Conservation (phyloP, 2,329 filamentous ascomycete genomes). For the Coccinonectria pachysandricola region DNA sequence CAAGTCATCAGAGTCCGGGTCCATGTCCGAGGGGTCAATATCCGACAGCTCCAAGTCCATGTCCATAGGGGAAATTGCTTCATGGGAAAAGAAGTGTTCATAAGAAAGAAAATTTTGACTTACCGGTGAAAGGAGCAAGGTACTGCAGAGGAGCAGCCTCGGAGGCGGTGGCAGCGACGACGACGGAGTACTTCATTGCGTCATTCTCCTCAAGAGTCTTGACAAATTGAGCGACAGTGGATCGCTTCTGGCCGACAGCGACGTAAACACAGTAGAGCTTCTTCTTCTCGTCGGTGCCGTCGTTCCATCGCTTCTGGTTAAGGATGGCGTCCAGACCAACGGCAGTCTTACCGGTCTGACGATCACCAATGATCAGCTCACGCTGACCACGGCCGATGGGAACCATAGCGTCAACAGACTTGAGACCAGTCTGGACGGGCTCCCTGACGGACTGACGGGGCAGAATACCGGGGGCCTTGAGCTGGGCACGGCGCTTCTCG, state of each 20-base stretch:
- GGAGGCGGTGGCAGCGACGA: slow-evolving; percentile 93
- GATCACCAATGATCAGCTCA: slow-evolving; percentile 99
- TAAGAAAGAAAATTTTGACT: slow-evolving; percentile 1
- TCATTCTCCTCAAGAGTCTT: slow-evolving; percentile 99
- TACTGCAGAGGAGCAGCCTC: slow-evolving; percentile 95
- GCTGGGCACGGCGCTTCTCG: slow-evolving; percentile 89
- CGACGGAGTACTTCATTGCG: slow-evolving; percentile 93
- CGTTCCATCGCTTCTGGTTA: slow-evolving; percentile 99
- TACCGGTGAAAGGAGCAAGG: slow-evolving; percentile 83
- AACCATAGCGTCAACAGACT: slow-evolving; percentile 99
- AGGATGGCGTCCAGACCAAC: slow-evolving; percentile 96
- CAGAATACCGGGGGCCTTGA: slow-evolving; percentile 98
- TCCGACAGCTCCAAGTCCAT: too few species aligned
- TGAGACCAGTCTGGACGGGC: slow-evolving; percentile 98
- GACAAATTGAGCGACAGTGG: slow-evolving; percentile 97
- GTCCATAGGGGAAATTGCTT: too few species aligned
- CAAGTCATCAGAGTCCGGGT: too few species aligned
- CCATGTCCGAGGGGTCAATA: too few species aligned
- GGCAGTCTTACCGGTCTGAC: slow-evolving; percentile 99
- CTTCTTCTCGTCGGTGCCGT: slow-evolving; percentile 74
- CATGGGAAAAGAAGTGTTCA: slow-evolving; percentile 1
- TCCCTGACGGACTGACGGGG: slow-evolving; percentile 95
- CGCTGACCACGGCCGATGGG: slow-evolving; percentile 99
- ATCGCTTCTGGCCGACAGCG: slow-evolving; percentile 98
- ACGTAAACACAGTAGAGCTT: slow-evolving; percentile 99